phyloP scores from a whole-genome alignment of 2,329 filamentous ascomycete genomes.

The Trichoderma sp. region DNA sequence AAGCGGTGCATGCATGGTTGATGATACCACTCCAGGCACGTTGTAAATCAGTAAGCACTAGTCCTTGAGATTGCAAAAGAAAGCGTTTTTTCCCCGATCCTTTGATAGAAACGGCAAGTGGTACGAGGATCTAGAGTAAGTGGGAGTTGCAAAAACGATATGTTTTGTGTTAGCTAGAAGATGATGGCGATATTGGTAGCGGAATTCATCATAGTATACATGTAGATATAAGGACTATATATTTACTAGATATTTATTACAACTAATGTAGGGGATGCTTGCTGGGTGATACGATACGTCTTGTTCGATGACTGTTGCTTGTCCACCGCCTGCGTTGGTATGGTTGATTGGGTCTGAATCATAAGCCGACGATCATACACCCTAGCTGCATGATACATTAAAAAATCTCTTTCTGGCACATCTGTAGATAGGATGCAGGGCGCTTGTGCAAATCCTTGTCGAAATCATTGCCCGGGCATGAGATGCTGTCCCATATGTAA shows the following conservation, averaged over 20 bases:
- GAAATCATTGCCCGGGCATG: background rate
- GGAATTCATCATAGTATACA: background rate
- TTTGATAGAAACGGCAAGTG: background rate
- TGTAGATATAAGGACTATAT: background rate
- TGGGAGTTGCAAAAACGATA: background rate
- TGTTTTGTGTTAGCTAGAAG: background rate
- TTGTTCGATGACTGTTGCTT: background rate
- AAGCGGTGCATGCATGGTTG: background rate
- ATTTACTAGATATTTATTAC: background rate
- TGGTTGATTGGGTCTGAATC: background rate
- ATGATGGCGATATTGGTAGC: background rate
- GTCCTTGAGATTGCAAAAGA: background rate
- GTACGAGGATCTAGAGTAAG: background rate
- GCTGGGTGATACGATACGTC: background rate
- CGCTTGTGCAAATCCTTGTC: background rate
- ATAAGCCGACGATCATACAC: no score
- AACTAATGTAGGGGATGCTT: background rate
- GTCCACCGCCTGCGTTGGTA: background rate
- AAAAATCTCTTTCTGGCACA: background rate
- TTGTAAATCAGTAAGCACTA: background rate
- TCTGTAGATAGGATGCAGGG: background rate
- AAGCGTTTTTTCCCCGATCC: background rate
- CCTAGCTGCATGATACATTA: background rate
- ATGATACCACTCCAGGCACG: background rate
- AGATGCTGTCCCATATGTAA: background rate